These are phyloP conservation scores for Carex cristatella DNA, from an alignment of 176 grass and related monocot genomes.

Conservation along the genomic window DNA sequence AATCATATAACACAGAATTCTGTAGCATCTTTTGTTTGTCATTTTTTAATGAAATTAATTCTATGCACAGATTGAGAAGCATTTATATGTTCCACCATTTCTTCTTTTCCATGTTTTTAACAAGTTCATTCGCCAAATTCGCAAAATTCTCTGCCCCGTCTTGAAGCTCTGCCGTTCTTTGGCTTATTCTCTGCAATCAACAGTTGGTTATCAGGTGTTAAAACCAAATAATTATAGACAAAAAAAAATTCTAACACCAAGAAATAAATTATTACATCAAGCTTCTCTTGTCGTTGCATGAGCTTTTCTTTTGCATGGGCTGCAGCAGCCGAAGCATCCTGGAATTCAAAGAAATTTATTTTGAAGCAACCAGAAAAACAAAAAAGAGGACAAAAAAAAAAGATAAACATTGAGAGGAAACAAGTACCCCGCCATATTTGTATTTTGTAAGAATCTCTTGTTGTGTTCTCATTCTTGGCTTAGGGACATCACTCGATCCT, in stretches of 20 bases:
- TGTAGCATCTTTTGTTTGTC: neutral
- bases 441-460: conserved; percentile 95
- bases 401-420: neutral
- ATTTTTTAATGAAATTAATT: conserved; percentile 9
- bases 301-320: conserved; percentile 81
- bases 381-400: neutral
- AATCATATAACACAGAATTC: neutral
- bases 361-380: neutral
- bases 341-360: neutral
- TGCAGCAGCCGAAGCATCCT: conserved; percentile 87
- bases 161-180: conserved; percentile 72
- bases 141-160: conserved; percentile 72
- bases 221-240: neutral
- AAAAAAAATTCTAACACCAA: neutral
- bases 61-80: conserved; percentile 1
- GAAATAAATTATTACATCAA: conserved; percentile 46
- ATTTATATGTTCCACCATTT: conserved; percentile 84
- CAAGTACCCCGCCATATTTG: conserved; percentile 65
- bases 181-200: conserved; percentile 53
- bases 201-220: neutral
- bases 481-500: conserved; percentile 44
- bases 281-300: conserved; percentile 71
- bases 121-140: conserved; percentile 55
- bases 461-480: conserved; percentile 64
- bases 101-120: conserved; percentile 68